These are phyloP conservation scores for Solanum aculeatissimum DNA, from an alignment of 305 asterid genomes.

Conservation along the genomic window DNA sequence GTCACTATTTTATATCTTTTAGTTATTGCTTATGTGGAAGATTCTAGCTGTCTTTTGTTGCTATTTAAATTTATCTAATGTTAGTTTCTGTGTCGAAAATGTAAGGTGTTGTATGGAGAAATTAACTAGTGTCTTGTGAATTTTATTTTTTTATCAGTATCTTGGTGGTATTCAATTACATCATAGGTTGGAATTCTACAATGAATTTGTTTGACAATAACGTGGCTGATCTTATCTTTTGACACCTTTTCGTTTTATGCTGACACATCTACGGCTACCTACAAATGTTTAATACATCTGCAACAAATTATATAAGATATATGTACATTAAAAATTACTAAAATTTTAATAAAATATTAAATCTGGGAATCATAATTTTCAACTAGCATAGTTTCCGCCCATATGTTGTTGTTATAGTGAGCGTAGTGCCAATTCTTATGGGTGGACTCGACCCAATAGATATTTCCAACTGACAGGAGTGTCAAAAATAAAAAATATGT, in stretches of 20 bases:
- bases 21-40: not conserved
- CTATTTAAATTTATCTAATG: not conserved
- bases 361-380: too few relatives aligned
- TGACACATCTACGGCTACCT: not conserved
- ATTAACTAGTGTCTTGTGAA: too few relatives aligned
- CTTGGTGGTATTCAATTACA: not conserved
- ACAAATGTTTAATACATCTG: not conserved
- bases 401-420: too few relatives aligned
- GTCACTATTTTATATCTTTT: not conserved
- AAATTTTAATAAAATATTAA: not conserved
- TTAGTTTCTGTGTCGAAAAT: not conserved
- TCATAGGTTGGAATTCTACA: not conserved
- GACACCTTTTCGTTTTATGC: not conserved
- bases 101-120: not conserved
- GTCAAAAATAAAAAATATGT: not conserved
- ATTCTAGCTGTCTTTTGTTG: not conserved
- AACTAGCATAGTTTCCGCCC: too few relatives aligned
- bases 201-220: not conserved
- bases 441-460: too few relatives aligned
- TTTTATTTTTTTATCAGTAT: not conserved
- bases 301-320: not conserved
- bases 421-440: too few relatives aligned
- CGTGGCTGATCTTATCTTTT: not conserved
- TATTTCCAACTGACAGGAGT: not conserved
- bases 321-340: not conserved